These are phyloP conservation scores for Aegilops tauschii DNA, from an alignment of 176 grass and related monocot genomes.

Conservation along the genomic window DNA sequence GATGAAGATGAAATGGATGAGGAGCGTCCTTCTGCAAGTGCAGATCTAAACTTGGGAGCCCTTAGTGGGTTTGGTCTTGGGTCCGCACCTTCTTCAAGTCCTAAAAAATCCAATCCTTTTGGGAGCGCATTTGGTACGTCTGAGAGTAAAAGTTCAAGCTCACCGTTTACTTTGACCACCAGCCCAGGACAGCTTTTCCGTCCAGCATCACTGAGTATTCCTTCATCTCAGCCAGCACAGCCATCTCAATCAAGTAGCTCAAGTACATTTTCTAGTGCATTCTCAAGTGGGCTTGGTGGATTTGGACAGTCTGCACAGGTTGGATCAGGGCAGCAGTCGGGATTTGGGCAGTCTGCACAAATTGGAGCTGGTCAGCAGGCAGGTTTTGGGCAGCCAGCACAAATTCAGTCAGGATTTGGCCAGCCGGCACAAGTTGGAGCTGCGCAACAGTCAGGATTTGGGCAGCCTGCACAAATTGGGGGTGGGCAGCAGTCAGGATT, in stretches of 20 bases:
- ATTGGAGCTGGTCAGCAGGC: conserved; percentile 63
- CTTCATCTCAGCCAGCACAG: conserved; percentile 65
- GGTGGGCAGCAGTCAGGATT: conserved; percentile 57
- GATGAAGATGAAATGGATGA: conserved; percentile 99
- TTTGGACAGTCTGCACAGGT: conserved; percentile 81
- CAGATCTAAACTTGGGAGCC: conserved; percentile 61
- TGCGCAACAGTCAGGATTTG: conserved; percentile 64
- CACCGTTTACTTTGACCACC: conserved; percentile 54
- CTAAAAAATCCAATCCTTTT: conserved; percentile 86
- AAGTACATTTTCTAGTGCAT: conserved; percentile 53
- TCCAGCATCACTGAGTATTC: conserved; percentile 73
- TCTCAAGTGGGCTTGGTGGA: conserved; percentile 69
- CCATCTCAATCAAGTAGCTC: conserved; percentile 60
- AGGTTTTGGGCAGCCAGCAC: conserved; percentile 78
- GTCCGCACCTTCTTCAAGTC: conserved; percentile 48
- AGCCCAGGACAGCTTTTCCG: conserved; percentile 75
- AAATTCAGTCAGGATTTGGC: conserved; percentile 73
- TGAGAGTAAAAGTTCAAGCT: conserved; percentile 41
- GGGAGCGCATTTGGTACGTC: conserved; percentile 59
- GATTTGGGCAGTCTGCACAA: conserved; percentile 66
- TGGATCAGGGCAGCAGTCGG: conserved; percentile 55
- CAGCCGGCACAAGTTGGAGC: conserved; percentile 60
- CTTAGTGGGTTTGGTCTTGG: conserved; percentile 89
- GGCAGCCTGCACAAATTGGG: conserved; percentile 67
- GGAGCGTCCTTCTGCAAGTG: conserved; percentile 54